Evolutionary conservation across 140 eudicot species (phyloP).

Genomic region (Bidens hawaiensis): DNA sequence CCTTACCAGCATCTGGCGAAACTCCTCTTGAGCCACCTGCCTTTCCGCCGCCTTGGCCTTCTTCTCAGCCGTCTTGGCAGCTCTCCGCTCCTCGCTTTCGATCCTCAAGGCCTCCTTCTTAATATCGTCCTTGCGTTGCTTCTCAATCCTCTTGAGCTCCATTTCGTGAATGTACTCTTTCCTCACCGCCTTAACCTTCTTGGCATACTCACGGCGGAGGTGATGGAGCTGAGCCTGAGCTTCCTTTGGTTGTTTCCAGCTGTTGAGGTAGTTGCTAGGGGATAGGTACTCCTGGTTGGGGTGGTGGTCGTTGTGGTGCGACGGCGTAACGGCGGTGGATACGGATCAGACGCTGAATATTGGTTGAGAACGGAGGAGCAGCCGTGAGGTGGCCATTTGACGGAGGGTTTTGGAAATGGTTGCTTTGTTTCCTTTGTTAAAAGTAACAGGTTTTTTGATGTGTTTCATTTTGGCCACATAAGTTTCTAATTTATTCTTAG

Average conservation of each 20-base stretch:
- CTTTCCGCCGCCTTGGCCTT: slow-evolving; percentile 65
- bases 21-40: slow-evolving; percentile 54
- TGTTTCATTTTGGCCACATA: neutral
- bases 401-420: slow-evolving; percentile 12
- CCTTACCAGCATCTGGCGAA: slow-evolving; percentile 61
- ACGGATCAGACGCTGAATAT: slow-evolving; percentile 18
- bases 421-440: neutral
- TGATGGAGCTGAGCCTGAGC: slow-evolving; percentile 47
- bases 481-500: neutral
- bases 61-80: slow-evolving; percentile 56
- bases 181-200: slow-evolving; percentile 57
- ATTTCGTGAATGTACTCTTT: slow-evolving; percentile 65
- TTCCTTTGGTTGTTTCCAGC: slow-evolving; percentile 61
- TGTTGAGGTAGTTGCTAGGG: slow-evolving; percentile 49
- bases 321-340: slow-evolving; percentile 21
- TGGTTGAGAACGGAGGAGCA: slow-evolving; percentile 27
- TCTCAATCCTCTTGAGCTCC: slow-evolving; percentile 67
- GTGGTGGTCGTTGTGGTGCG: slow-evolving; percentile 43
- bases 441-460: neutral
- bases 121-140: slow-evolving; percentile 50
- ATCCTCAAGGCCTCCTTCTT: slow-evolving; percentile 59
- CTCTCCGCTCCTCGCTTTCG: slow-evolving; percentile 59
- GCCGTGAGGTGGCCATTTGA: slow-evolving; percentile 33
- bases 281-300: slow-evolving; percentile 51
- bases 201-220: slow-evolving; percentile 70